These are phyloP conservation scores for Terfezia boudieri DNA, from an alignment of 495 filamentous ascomycete genomes.

Conservation along the genomic window DNA sequence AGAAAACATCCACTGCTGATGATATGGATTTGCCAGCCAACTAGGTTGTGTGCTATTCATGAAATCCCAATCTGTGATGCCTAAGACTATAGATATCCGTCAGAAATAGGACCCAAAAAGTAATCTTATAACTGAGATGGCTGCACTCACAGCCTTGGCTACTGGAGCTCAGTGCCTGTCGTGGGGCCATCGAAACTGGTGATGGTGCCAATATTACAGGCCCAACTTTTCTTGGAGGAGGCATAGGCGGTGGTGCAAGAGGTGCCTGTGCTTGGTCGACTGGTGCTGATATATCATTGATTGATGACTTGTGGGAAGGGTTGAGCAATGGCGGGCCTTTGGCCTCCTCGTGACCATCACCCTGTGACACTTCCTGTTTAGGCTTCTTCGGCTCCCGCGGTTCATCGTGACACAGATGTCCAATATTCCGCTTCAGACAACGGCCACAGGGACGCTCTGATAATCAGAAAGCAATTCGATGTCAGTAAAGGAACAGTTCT, in stretches of 20 bases:
- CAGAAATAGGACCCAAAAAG: not conserved
- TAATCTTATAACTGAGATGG: slow-evolving; percentile 5
- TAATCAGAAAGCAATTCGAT: slow-evolving; percentile 16
- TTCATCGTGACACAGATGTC: slow-evolving; percentile 96
- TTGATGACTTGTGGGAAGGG: not conserved
- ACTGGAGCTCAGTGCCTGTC: slow-evolving; percentile 25
- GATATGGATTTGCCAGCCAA: slow-evolving; percentile 29
- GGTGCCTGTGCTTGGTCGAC: slow-evolving; percentile 9
- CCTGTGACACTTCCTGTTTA: slow-evolving; percentile 39
- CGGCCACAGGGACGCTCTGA: slow-evolving; percentile 89
- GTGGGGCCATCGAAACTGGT: slow-evolving; percentile 23
- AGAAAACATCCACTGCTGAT: slow-evolving; percentile 89
- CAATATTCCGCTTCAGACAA: slow-evolving; percentile 98
- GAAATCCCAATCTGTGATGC: slow-evolving; percentile 43
- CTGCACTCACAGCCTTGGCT: slow-evolving; percentile 51
- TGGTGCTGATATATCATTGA: slow-evolving; percentile 18
- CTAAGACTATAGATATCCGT: slow-evolving; percentile 28
- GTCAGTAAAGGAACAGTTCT: no score
- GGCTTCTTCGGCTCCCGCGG: slow-evolving; percentile 63
- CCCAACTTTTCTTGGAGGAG: slow-evolving; percentile 13
- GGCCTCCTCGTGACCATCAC: slow-evolving; percentile 31
- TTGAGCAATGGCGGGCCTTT: slow-evolving; percentile 25
- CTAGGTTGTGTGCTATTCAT: slow-evolving; percentile 12
- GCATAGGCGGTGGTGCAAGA: slow-evolving; percentile 18
- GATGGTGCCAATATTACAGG: slow-evolving; percentile 22